Conservation (phyloP, 768 basidiomycete species). For the Leucocoprinus leucothites region DNA sequence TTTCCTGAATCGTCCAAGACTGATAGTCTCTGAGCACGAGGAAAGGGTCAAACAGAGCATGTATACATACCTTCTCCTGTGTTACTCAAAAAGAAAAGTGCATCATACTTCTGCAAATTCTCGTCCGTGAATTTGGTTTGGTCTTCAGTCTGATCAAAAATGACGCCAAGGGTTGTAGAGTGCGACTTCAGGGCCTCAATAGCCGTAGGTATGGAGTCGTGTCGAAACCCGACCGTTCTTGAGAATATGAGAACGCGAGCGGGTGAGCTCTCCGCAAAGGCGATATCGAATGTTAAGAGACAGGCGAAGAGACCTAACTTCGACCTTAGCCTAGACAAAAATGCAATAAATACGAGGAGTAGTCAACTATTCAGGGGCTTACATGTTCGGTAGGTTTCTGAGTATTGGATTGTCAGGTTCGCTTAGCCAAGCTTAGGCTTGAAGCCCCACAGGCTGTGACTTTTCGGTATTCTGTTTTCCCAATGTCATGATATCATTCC, state of each 20-base stretch:
- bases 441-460: too few relatives aligned
- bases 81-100: slow-evolving; percentile 64
- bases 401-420: too few relatives aligned
- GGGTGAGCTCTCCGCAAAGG: slow-evolving; percentile 14
- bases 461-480: too few relatives aligned
- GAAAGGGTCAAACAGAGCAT: not conserved
- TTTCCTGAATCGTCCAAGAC: slow-evolving; percentile 62
- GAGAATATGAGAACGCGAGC: slow-evolving; percentile 59
- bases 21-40: slow-evolving; percentile 18
- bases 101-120: slow-evolving; percentile 56
- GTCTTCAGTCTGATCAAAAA: slow-evolving; percentile 69
- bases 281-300: not conserved
- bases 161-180: slow-evolving; percentile 42
- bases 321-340: not conserved
- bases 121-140: slow-evolving; percentile 49
- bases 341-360: not conserved
- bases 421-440: too few relatives aligned
- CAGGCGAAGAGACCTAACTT: slow-evolving; percentile 8
- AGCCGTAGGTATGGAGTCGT: slow-evolving; percentile 75
- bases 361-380: not conserved
- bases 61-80: slow-evolving; percentile 59
- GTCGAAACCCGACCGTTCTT: slow-evolving; percentile 59
- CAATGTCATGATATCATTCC: too few relatives aligned
- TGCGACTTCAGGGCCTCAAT: slow-evolving; percentile 50
- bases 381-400: not conserved